A percentile compares a stretch with the other conserved stretches of the same genome.
These are phyloP conservation scores for Passiflora organensis DNA, from an alignment of 345 rosid genomes.

Conservation along the genomic window DNA sequence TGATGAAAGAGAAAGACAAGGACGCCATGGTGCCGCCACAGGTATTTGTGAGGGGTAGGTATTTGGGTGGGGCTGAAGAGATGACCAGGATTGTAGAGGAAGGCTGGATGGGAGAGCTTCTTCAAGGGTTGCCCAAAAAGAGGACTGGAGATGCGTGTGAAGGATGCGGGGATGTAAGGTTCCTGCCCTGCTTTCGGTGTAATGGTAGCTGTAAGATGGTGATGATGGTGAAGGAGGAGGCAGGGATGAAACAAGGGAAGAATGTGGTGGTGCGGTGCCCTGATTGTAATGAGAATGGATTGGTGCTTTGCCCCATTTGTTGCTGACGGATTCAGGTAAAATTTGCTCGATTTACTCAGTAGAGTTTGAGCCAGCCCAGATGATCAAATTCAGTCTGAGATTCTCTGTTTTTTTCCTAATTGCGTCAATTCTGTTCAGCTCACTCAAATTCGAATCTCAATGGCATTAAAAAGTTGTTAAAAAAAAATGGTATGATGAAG, in stretches of 20 bases:
- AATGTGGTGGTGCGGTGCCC: constrained; percentile 49
- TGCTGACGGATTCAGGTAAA: constrained; percentile 26
- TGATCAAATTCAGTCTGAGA: too few relatives aligned
- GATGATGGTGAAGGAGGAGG: constrained; percentile 28
- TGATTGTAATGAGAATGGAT: constrained; percentile 82
- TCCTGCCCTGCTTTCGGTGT: constrained; percentile 60
- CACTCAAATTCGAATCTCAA: too few relatives aligned
- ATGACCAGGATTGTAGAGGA: constrained; percentile 64
- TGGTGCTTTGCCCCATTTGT: constrained; percentile 68
- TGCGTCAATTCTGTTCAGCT: too few relatives aligned
- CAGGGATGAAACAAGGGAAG: constrained; percentile 19
- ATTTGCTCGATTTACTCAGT: too few relatives aligned
- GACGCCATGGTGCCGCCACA: constrained; percentile 43
- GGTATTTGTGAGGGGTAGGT: constrained; percentile 58
- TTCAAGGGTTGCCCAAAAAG: constrained; percentile 46
- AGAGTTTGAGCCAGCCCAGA: too few relatives aligned
- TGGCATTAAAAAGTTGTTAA: too few relatives aligned
- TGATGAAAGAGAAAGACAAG: constrained; percentile 37
- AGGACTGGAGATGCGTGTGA: constrained; percentile 39
- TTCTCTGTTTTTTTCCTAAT: too few relatives aligned
- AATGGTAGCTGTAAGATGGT: constrained; percentile 78
- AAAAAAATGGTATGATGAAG: too few relatives aligned
- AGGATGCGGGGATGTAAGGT: constrained; percentile 75
- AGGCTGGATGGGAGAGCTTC: constrained; percentile 55
- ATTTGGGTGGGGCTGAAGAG: constrained; percentile 73